Evolutionary conservation across 768 basidiomycete species (phyloP).

Genomic region (Suillus bovinus): DNA sequence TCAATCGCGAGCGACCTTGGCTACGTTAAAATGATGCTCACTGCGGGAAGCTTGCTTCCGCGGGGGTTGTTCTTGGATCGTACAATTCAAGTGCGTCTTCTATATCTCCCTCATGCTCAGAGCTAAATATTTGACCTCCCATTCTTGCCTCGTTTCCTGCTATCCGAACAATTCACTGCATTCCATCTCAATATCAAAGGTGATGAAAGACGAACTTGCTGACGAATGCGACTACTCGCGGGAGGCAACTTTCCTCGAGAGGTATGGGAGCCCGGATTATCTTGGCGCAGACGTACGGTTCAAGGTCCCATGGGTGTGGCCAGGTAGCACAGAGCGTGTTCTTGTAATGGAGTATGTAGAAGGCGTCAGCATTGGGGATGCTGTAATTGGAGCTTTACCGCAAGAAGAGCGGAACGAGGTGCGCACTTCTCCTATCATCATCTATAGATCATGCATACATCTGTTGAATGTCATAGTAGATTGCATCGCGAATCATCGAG

Average conservation of each 20-base stretch:
- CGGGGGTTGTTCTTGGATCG: constrained; percentile 88
- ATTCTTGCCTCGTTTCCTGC: neutral
- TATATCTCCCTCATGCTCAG: neutral
- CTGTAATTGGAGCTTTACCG: constrained; percentile 50
- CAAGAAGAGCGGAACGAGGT: constrained; percentile 77
- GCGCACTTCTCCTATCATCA: constrained; percentile 12
- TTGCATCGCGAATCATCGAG: constrained; percentile 77
- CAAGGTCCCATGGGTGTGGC: constrained; percentile 85
- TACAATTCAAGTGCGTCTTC: constrained; percentile 62
- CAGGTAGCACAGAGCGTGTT: constrained; percentile 77
- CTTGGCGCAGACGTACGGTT: constrained; percentile 67
- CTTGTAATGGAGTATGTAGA: constrained; percentile 87
- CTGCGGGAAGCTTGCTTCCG: constrained; percentile 79
- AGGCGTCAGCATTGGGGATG: constrained; percentile 80
- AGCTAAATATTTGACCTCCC: neutral
- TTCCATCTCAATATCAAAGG: constrained; percentile 39
- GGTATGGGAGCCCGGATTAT: constrained; percentile 52
- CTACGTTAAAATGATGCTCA: constrained; percentile 81
- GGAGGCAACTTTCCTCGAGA: constrained; percentile 71
- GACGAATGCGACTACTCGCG: constrained; percentile 92
- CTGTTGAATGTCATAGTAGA: constrained; percentile 46
- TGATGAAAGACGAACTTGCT: constrained; percentile 84
- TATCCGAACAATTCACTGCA: neutral
- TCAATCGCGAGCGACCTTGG: constrained; percentile 88
- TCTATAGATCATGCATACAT: neutral